phyloP scores from a whole-genome alignment of 257 asterid species.

The Salvia hispanica region DNA sequence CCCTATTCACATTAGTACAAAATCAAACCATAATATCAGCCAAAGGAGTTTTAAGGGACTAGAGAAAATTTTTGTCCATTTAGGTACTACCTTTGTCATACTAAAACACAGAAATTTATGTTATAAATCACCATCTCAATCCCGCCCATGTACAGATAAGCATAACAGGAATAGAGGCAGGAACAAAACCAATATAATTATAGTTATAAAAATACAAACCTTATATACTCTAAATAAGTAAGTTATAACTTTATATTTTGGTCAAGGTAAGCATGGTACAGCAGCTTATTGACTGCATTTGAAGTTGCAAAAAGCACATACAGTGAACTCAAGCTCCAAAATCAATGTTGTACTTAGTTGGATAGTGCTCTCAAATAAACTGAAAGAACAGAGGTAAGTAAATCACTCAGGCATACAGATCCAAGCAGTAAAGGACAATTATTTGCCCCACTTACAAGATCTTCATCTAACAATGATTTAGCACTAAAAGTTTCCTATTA shows the following conservation, averaged over 20 bases:
- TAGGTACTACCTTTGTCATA: neutral
- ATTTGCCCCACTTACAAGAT: neutral
- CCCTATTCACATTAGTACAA: no score
- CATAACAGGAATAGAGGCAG: neutral
- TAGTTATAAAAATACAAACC: neutral
- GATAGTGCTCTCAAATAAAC: neutral
- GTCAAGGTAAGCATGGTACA: neutral
- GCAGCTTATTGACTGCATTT: neutral
- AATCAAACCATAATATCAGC: conserved; percentile 2
- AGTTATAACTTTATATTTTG: no score
- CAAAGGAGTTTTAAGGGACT: neutral
- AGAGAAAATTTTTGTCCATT: neutral
- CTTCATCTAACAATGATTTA: neutral
- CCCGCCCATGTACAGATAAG: neutral
- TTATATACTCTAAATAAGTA: neutral
- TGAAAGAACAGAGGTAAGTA: neutral
- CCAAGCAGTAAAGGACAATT: neutral
- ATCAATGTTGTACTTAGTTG: neutral
- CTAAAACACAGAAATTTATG: neutral
- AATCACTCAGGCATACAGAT: neutral
- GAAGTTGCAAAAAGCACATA: neutral
- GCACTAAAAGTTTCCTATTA: neutral
- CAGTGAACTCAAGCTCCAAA: neutral
- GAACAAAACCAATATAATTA: neutral
- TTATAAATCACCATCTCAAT: neutral